A percentile compares a stretch with the other conserved stretches of the same genome.
phyloP scores from a whole-genome alignment of 305 asterid genomes.

The Fraxinus floribunda region DNA sequence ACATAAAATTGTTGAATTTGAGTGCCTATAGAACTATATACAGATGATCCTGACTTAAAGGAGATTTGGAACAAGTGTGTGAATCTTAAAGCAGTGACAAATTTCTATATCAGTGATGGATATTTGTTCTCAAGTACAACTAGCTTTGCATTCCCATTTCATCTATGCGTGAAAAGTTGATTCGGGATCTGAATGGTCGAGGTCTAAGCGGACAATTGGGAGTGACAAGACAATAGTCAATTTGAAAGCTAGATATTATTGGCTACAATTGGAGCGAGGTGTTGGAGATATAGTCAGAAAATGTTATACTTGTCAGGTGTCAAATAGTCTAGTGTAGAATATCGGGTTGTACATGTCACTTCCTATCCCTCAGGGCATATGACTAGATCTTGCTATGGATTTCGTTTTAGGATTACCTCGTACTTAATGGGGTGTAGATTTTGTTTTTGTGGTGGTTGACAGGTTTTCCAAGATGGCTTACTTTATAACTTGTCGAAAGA shows the following conservation, averaged over 20 bases:
- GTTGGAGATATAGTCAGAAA: background rate
- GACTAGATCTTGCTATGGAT: background rate
- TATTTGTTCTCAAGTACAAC: no score
- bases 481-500: background rate
- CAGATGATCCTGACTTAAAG: background rate
- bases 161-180: background rate
- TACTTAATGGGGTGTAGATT: background rate
- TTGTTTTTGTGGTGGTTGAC: background rate
- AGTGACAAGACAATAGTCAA: background rate
- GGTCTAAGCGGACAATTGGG: background rate
- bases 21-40: background rate
- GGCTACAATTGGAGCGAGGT: background rate
- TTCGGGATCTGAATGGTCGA: background rate
- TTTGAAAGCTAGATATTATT: background rate
- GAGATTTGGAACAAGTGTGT: background rate
- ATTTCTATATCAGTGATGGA: background rate
- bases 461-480: background rate
- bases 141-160: background rate
- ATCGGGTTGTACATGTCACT: background rate
- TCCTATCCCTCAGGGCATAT: background rate
- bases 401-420: background rate
- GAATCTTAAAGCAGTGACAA: background rate
- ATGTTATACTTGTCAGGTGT: background rate
- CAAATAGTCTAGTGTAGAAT: background rate
- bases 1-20: background rate